Conservation (phyloP, 1,284 basidiomycete genomes). For the Fomes fomentarius region DNA sequence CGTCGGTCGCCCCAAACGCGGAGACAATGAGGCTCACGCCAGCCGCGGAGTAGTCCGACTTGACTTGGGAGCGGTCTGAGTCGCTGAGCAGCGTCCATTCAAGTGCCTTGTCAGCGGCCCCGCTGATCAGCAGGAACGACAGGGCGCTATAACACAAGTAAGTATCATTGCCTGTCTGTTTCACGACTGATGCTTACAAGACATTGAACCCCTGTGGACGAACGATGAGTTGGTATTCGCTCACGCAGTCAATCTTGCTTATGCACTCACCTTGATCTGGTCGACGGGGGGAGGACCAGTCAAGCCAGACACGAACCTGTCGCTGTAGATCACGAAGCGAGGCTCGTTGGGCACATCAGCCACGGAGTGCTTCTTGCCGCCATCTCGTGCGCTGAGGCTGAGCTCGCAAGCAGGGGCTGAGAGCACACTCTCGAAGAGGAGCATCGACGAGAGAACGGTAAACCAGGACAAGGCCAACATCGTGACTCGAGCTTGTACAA, state of each 20-base stretch:
- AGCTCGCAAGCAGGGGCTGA: constrained; percentile 18
- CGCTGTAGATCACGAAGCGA: constrained; percentile 48
- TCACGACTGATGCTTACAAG: constrained; percentile 37
- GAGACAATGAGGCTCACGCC: constrained; percentile 53
- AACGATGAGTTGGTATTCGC: background rate
- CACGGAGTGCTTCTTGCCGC: constrained; percentile 23
- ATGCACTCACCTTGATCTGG: constrained; percentile 37
- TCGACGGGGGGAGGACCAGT: constrained; percentile 41
- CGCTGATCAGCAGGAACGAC: constrained; percentile 46
- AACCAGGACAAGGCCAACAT: constrained; percentile 21
- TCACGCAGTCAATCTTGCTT: too few species aligned
- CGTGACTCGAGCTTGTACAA: background rate
- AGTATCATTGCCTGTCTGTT: background rate
- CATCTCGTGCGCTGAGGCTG: constrained; percentile 6
- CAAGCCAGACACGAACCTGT: constrained; percentile 41
- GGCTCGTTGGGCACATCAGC: constrained; percentile 30
- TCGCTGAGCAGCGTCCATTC: constrained; percentile 42
- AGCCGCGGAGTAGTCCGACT: constrained; percentile 45
- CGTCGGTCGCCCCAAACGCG: constrained; percentile 53
- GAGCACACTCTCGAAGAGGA: constrained; percentile 19
- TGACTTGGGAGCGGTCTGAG: constrained; percentile 38
- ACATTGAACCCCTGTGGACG: constrained; percentile 48
- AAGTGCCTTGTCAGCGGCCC: constrained; percentile 47
- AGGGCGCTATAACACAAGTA: constrained; percentile 35
- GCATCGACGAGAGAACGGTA: constrained; percentile 18